Percentiles rank a stretch among this genome's conserved stretches.
Evolutionary conservation across 202 grass and related monocot genomes (phyloP).

Genomic region (Zizania palustris): DNA sequence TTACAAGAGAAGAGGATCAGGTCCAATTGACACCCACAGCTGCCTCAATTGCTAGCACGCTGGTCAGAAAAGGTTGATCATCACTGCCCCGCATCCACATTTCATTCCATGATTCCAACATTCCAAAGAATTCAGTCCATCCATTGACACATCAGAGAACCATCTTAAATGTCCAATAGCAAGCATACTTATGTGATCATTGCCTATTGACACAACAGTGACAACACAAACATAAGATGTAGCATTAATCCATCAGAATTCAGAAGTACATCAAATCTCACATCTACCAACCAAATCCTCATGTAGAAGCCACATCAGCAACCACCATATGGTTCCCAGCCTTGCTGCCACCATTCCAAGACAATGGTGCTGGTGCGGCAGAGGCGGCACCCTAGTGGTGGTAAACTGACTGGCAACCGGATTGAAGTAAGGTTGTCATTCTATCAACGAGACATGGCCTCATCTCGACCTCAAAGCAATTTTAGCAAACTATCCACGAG

Average conservation of each 20-base stretch:
- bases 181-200: neutral
- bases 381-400: no score
- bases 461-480: no score
- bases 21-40: conserved; percentile 10
- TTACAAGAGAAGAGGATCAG: conserved; percentile 1
- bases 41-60: conserved; percentile 29
- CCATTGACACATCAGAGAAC: neutral
- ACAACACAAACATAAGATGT: neutral
- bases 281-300: neutral
- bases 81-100: conserved; percentile 8
- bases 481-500: no score
- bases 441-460: no score
- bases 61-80: conserved; percentile 25
- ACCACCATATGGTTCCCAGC: conserved; percentile 30
- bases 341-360: neutral
- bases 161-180: neutral
- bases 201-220: neutral
- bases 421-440: no score
- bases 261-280: neutral
- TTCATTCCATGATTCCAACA: neutral
- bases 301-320: neutral
- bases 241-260: neutral
- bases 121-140: neutral
- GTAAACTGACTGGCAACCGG: no score
- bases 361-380: no score